Base-by-base conservation (phyloP, 148 eudicot species). In the Diospyros kaki region DNA sequence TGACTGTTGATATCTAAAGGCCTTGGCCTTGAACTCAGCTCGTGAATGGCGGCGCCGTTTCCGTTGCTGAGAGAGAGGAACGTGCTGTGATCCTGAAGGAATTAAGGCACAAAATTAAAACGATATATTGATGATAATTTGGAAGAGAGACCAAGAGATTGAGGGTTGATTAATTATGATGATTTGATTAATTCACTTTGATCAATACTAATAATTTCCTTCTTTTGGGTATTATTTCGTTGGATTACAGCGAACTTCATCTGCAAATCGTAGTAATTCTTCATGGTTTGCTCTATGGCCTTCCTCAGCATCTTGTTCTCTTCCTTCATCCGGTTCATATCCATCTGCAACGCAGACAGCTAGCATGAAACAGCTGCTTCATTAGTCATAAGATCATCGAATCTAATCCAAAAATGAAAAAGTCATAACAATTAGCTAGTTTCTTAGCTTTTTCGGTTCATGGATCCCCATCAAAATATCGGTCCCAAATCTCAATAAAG, bases 231-330 rank as follows among this genome's bases (percentile, higher is more conserved):
- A 28, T 46, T 72, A 41, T 82, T 81, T 50, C 77, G 78, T 73
- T 78, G 80, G 63, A 84, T 69, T 18, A 76, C 53, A 1, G 80
- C 68, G 38, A 80, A 76, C 77, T 84, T 87, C 76, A 76, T 75
- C 72, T 84, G 88, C 50, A 87, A 74, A 83, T 87, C 85, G 56
- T 68, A 72, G 79, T 82, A 87, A 73, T 84, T 83, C 68, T 82
- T 87, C 84, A 84, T 78, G 39, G 86, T 79, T 68, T 80, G 74
- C 71, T 87, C 86, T 53, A 87, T 83, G 39, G 81, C 87, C 66
- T 78, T 76, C 79, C 71, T 80, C 70, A 87, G 54, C 55, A 78
- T 58, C 74, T 80, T 78, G 77, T 87, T 87, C 79, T 87, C 89
- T 76, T 87, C 89, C 72, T 78, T 87, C 83, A 87, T 82, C 12